Percentiles rank a stretch among this genome's conserved stretches.
These are phyloP conservation scores for Colletotrichum tropicale DNA, from an alignment of 2,329 filamentous ascomycete genomes.

Conservation along the genomic window DNA sequence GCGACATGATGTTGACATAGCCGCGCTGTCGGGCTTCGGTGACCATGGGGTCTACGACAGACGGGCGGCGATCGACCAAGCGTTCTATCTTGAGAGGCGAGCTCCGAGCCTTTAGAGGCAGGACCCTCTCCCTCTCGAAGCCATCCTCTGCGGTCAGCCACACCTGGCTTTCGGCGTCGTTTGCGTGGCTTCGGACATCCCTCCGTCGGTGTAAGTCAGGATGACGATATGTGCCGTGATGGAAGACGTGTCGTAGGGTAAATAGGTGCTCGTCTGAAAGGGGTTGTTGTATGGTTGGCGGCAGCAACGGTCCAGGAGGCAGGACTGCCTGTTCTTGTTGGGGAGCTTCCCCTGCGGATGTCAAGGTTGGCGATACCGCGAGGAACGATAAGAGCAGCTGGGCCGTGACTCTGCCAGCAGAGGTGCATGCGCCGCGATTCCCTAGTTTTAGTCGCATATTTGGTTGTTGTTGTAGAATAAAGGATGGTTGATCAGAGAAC, in stretches of 20 bases:
- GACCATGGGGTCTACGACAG: slow-evolving; percentile 79
- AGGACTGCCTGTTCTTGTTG: slow-evolving; percentile 47
- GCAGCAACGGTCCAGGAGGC: slow-evolving; percentile 41
- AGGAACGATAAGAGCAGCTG: slow-evolving; percentile 70
- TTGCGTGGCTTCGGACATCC: slow-evolving; percentile 63
- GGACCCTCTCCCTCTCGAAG: slow-evolving; percentile 53
- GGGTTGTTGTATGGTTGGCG: slow-evolving; percentile 47
- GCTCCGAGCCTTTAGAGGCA: slow-evolving; percentile 66
- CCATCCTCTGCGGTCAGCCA: slow-evolving; percentile 67
- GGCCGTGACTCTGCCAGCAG: slow-evolving; percentile 67
- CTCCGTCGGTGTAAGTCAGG: slow-evolving; percentile 78
- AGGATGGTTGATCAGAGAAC: background rate
- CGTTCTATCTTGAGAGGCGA: slow-evolving; percentile 75
- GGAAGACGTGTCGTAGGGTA: slow-evolving; percentile 86
- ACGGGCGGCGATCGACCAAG: slow-evolving; percentile 77
- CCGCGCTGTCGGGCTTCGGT: slow-evolving; percentile 73
- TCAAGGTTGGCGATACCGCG: slow-evolving; percentile 55
- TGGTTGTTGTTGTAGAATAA: background rate
- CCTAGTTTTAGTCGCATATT: slow-evolving; percentile 4
- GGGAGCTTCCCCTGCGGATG: slow-evolving; percentile 34
- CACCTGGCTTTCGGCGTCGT: slow-evolving; percentile 55
- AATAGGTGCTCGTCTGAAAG: slow-evolving; percentile 61
- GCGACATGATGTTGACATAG: slow-evolving; percentile 68
- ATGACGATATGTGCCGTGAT: slow-evolving; percentile 83
- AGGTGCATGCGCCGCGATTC: slow-evolving; percentile 45